Conservation (phyloP, 129 eudicot genomes). For the Helianthus tuberosus region DNA sequence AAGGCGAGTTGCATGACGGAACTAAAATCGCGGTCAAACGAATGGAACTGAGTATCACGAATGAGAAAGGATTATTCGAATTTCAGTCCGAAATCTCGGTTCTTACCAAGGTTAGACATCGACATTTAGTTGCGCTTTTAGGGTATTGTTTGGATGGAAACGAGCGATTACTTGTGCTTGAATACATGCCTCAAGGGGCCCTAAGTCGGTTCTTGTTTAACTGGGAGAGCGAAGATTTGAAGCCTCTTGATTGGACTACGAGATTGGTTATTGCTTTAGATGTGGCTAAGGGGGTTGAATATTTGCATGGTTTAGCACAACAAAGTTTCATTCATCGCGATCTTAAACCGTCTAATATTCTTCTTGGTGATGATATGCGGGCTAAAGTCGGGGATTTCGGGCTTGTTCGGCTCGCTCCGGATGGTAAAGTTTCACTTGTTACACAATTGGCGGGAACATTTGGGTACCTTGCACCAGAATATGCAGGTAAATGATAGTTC, state of each 20-base stretch:
- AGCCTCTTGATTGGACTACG: conserved; percentile 40
- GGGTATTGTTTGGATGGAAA: conserved; percentile 78
- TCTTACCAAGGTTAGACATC: conserved; percentile 86
- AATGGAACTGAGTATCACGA: conserved; percentile 79
- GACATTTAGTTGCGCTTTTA: conserved; percentile 86
- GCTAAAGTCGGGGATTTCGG: conserved; percentile 50
- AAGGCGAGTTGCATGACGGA: conserved; percentile 97
- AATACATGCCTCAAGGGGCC: conserved; percentile 96
- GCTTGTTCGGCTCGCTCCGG: conserved; percentile 40
- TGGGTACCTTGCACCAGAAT: conserved; percentile 53
- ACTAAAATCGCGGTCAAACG: conserved; percentile 88
- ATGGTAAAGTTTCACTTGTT: conserved; percentile 29
- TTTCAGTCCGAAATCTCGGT: conserved; percentile 82
- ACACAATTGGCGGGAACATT: conserved; percentile 44
- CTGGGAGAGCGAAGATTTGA: conserved; percentile 45
- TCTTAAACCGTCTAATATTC: conserved; percentile 46
- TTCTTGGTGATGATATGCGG: conserved; percentile 43
- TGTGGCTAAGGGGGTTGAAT: conserved; percentile 44
- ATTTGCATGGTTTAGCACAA: conserved; percentile 43
- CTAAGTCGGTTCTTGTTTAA: conserved; percentile 84
- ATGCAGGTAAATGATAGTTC: conserved; percentile 38
- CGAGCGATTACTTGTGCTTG: conserved; percentile 79
- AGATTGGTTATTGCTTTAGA: conserved; percentile 40
- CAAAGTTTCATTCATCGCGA: conserved; percentile 47
- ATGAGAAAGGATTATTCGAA: conserved; percentile 74